Conservation (phyloP, 306 rosid genomes). For the Fragaria ananassa region DNA sequence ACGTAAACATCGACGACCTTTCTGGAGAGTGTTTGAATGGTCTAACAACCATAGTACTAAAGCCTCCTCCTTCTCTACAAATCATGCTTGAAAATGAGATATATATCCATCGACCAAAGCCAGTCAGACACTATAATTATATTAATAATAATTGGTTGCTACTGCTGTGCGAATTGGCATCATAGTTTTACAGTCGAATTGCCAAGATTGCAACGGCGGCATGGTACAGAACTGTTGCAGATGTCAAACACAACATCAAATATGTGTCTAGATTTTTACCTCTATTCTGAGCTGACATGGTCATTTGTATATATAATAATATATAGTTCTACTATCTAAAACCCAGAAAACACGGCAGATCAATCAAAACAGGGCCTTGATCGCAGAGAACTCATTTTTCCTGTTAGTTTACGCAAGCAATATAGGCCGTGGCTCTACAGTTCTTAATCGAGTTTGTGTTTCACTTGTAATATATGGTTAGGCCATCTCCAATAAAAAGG, state of each 20-base stretch:
- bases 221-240: conserved; percentile 21
- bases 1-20: conserved; percentile 49
- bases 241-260: conserved; percentile 11
- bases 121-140: conserved; percentile 1
- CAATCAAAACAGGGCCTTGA: background rate
- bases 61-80: conserved; percentile 40
- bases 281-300: background rate
- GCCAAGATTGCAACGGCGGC: conserved; percentile 21
- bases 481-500: too few species aligned
- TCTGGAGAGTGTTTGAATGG: conserved; percentile 63
- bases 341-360: background rate
- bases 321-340: background rate
- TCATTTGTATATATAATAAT: conserved; percentile 17
- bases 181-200: conserved; percentile 20
- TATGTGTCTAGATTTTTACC: background rate
- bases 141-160: background rate
- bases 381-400: background rate
- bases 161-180: conserved; percentile 17
- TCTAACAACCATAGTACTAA: conserved; percentile 37
- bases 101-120: background rate
- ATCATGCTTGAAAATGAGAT: conserved; percentile 24
- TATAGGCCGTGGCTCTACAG: background rate
- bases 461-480: background rate
- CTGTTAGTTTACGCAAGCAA: background rate
- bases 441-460: background rate